Conservation (phyloP, 2,329 filamentous ascomycete genomes). For the Fusarium sp. region DNA sequence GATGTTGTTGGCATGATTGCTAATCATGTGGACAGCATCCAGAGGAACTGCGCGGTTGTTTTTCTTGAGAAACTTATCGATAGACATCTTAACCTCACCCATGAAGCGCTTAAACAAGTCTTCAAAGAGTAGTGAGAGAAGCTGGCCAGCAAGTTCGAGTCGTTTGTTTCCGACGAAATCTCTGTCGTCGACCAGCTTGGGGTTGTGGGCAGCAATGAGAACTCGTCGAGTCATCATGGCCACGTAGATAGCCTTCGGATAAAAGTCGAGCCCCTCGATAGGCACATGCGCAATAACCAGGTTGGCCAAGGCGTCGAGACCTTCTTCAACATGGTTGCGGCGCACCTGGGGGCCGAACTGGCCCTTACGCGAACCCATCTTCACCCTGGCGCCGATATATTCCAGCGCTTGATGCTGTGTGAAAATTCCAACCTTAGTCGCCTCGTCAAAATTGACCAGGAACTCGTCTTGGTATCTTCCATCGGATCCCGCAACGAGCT, state of each 20-base stretch:
- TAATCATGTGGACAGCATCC: slow-evolving; percentile 88
- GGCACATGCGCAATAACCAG: slow-evolving; percentile 96
- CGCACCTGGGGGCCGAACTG: slow-evolving; percentile 70
- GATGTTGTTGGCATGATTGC: slow-evolving; percentile 88
- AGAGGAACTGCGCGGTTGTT: slow-evolving; percentile 90
- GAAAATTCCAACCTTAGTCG: slow-evolving; percentile 85
- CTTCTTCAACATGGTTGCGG: slow-evolving; percentile 90
- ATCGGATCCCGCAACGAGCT: slow-evolving; percentile 90
- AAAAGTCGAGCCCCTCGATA: slow-evolving; percentile 91
- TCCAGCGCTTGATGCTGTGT: slow-evolving; percentile 97
- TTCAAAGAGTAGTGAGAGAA: slow-evolving; percentile 94
- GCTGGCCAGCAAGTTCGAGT: slow-evolving; percentile 93
- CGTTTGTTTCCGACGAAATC: slow-evolving; percentile 99
- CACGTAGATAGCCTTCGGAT: slow-evolving; percentile 96
- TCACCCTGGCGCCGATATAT: slow-evolving; percentile 88
- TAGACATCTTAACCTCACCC: slow-evolving; percentile 88
- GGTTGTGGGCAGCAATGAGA: slow-evolving; percentile 92
- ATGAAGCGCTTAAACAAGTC: slow-evolving; percentile 98
- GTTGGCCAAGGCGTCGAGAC: slow-evolving; percentile 91
- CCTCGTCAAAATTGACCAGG: slow-evolving; percentile 94
- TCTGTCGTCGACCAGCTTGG: slow-evolving; percentile 91
- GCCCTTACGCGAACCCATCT: slow-evolving; percentile 82
- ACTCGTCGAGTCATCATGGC: slow-evolving; percentile 98
- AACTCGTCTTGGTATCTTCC: slow-evolving; percentile 95
- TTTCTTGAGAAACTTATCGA: slow-evolving; percentile 97